Percentiles rank a stretch among this genome's conserved stretches.
These are phyloP conservation scores for Bacidia gigantensis DNA, from an alignment of 495 filamentous ascomycete genomes.

Conservation along the genomic window DNA sequence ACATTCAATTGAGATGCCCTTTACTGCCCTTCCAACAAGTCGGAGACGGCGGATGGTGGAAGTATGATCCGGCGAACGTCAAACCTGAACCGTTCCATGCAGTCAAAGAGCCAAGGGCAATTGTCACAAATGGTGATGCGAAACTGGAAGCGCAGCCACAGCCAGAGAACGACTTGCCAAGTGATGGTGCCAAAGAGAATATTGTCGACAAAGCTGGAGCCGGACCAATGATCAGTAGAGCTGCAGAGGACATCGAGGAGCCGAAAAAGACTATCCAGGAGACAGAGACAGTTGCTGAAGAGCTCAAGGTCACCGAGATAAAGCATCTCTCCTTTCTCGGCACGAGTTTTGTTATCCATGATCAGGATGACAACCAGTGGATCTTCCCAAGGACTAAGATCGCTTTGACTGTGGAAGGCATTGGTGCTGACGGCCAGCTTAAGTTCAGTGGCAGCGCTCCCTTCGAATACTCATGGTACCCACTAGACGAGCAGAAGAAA, in stretches of 20 bases:
- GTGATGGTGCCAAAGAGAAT: no score
- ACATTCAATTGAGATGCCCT: not conserved
- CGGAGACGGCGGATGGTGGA: not conserved
- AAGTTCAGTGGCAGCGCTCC: not conserved
- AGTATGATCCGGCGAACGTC: not conserved
- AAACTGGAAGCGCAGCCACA: no score
- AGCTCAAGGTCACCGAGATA: not conserved
- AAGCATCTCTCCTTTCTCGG: not conserved
- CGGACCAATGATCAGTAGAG: no score
- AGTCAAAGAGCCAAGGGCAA: not conserved
- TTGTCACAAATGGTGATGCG: not conserved
- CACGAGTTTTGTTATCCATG: not conserved
- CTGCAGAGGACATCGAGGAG: no score
- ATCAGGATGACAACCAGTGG: not conserved
- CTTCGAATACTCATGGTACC: constrained; percentile 1
- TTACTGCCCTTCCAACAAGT: not conserved
- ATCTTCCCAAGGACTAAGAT: not conserved
- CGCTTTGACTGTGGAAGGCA: not conserved
- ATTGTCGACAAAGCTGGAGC: no score
- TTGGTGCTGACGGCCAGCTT: not conserved
- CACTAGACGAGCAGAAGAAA: not conserved
- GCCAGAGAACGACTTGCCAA: no score
- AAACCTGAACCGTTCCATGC: not conserved
- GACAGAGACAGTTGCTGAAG: not conserved
- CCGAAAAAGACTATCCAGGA: no score